Conservation (phyloP, 192 early-diverging fungal species). For the Coemansia sp. region DNA sequence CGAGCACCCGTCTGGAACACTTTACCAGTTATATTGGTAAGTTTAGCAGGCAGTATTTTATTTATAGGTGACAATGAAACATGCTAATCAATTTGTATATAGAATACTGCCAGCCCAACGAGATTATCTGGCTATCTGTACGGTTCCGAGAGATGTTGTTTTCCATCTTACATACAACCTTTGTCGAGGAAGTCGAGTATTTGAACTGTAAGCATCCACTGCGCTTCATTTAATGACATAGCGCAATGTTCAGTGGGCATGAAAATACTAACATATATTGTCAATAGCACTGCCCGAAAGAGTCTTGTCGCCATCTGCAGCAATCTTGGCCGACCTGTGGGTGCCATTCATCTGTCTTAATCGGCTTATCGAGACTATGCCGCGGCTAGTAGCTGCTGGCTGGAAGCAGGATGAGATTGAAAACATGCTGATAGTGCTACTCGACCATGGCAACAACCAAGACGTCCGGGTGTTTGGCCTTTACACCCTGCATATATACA, state of each 20-base stretch:
- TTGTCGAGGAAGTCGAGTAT: conserved; percentile 22
- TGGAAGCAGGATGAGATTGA: conserved; percentile 45
- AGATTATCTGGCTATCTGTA: conserved; percentile 38
- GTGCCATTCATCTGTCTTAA: conserved; percentile 21
- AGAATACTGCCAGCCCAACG: conserved; percentile 29
- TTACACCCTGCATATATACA: conserved; percentile 35
- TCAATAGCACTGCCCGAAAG: conserved; percentile 33
- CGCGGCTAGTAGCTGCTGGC: conserved; percentile 31
- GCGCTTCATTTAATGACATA: not conserved
- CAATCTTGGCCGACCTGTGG: conserved; percentile 26
- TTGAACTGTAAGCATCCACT: conserved; percentile 35
- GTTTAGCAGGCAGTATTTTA: not conserved
- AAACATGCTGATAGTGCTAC: conserved; percentile 44
- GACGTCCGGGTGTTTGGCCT: conserved; percentile 41
- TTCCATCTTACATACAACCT: conserved; percentile 21
- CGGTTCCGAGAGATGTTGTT: conserved; percentile 35
- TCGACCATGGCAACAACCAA: conserved; percentile 52
- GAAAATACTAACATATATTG: not conserved
- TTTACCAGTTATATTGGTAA: conserved; percentile 26
- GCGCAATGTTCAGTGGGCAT: not conserved
- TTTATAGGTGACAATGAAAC: not conserved
- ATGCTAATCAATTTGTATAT: conserved; percentile 1
- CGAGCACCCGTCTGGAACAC: conserved; percentile 11
- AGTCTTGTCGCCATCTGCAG: conserved; percentile 27
- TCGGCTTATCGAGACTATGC: conserved; percentile 32